These are phyloP conservation scores for Wickerhamiella qilinensis DNA, from an alignment of 805 yeast species.

Conservation along the genomic window DNA sequence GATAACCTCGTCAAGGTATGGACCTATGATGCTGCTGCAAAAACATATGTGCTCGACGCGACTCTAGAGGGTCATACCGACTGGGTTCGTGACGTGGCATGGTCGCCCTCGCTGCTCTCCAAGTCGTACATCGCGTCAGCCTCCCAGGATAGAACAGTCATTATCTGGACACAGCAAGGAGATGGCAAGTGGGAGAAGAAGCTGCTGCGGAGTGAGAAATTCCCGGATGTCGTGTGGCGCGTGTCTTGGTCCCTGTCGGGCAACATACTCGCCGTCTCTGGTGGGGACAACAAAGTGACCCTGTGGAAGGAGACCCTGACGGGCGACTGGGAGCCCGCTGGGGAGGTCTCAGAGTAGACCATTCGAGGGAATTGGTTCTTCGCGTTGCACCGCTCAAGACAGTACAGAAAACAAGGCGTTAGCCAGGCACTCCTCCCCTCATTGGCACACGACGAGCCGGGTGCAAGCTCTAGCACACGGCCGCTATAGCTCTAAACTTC, in stretches of 20 bases:
- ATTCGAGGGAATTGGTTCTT: no score
- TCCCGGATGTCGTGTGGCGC: slow-evolving; percentile 97
- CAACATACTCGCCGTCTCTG: slow-evolving; percentile 83
- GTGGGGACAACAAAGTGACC: slow-evolving; percentile 92
- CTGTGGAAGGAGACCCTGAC: slow-evolving; percentile 89
- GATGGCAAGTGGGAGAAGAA: slow-evolving; percentile 65
- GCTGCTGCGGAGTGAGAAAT: slow-evolving; percentile 56
- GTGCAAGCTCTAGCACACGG: no score
- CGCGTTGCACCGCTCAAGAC: no score
- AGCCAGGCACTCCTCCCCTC: no score
- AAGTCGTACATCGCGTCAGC: slow-evolving; percentile 90
- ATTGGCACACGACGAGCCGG: no score
- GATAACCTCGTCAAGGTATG: slow-evolving; percentile 89
- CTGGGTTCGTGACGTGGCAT: slow-evolving; percentile 97
- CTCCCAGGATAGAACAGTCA: slow-evolving; percentile 87
- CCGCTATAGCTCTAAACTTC: no score
- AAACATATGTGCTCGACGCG: slow-evolving; percentile 55
- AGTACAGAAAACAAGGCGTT: no score
- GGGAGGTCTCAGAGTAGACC: slow-evolving; percentile 41
- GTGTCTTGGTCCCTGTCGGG: slow-evolving; percentile 97
- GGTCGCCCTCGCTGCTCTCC: slow-evolving; percentile 86
- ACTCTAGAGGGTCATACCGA: slow-evolving; percentile 81
- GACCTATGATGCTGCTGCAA: slow-evolving; percentile 43
- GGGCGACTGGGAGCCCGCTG: slow-evolving; percentile 96
- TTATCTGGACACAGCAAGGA: slow-evolving; percentile 83